Evolutionary conservation across 176 grass and related monocot genomes (phyloP).

Genomic region (Cenchrus purpureus): DNA sequence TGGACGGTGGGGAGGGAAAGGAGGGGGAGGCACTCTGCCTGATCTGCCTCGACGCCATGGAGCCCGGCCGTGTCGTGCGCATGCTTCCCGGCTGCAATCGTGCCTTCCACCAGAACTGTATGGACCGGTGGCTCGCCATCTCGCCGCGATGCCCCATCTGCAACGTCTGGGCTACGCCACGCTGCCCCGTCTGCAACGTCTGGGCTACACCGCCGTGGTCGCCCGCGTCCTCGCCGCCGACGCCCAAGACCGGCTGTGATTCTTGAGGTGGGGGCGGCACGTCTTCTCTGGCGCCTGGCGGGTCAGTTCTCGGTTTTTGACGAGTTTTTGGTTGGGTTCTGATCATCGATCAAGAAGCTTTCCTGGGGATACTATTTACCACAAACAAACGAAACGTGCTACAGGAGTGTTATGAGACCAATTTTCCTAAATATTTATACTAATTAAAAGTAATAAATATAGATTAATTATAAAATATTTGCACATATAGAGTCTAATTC

Average conservation of each 20-base stretch:
- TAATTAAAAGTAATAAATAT: too few species aligned
- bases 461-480: too few species aligned
- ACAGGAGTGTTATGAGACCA: too few species aligned
- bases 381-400: too few species aligned
- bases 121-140: slow-evolving; percentile 61
- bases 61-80: slow-evolving; percentile 50
- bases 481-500: too few species aligned
- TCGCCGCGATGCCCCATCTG: slow-evolving; percentile 53
- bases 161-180: too few species aligned
- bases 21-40: too few species aligned
- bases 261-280: slow-evolving; percentile 35
- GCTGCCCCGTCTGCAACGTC: too few species aligned
- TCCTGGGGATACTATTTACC: slow-evolving; percentile 20
- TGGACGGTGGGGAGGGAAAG: slow-evolving; percentile 27
- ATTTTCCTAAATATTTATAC: too few species aligned
- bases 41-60: slow-evolving; percentile 63
- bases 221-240: neutral
- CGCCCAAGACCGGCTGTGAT: slow-evolving; percentile 36
- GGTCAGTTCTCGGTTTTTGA: slow-evolving; percentile 49
- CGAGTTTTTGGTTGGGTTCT: slow-evolving; percentile 33
- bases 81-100: slow-evolving; percentile 62
- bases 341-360: neutral
- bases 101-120: slow-evolving; percentile 62
- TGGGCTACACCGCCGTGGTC: too few species aligned
- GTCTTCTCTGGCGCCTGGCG: slow-evolving; percentile 9